Conservation (phyloP, 257 asterid genomes). For the Solanum boliviense region DNA sequence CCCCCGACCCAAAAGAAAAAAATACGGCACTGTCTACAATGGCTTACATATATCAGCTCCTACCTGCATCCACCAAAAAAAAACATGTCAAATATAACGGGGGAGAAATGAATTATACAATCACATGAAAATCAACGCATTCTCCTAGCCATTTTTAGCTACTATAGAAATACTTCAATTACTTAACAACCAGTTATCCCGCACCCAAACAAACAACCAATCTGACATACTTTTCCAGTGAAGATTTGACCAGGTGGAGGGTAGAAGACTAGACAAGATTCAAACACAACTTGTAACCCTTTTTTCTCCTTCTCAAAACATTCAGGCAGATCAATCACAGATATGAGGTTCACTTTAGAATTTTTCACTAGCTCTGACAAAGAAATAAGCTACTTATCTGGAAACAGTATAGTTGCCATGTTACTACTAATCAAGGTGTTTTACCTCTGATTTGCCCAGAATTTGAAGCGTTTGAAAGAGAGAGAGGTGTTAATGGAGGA, state of each 20-base stretch:
- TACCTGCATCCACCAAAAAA: constrained; percentile 59
- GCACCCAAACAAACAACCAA: background rate
- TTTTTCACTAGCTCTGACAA: background rate
- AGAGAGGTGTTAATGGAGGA: constrained; percentile 78
- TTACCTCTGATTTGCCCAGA: constrained; percentile 64
- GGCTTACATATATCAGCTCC: constrained; percentile 29
- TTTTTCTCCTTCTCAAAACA: background rate
- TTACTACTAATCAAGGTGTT: background rate
- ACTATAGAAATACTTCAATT: background rate
- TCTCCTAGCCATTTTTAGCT: background rate
- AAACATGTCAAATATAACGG: constrained; percentile 8
- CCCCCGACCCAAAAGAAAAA: constrained; percentile 5
- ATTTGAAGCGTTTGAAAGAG: constrained; percentile 48
- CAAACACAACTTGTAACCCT: background rate
- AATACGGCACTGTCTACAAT: background rate
- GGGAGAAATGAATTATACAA: background rate
- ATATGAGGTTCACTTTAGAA: background rate
- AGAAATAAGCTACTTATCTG: background rate
- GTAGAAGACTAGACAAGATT: background rate
- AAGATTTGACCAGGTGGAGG: background rate
- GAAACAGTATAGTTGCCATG: background rate
- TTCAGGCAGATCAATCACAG: background rate
- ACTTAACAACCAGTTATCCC: background rate
- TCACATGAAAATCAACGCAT: background rate
- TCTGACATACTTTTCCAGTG: background rate